These are phyloP conservation scores for Martiniozyma asiatica DNA, from an alignment of 1,139 yeast species.

Conservation along the genomic window DNA sequence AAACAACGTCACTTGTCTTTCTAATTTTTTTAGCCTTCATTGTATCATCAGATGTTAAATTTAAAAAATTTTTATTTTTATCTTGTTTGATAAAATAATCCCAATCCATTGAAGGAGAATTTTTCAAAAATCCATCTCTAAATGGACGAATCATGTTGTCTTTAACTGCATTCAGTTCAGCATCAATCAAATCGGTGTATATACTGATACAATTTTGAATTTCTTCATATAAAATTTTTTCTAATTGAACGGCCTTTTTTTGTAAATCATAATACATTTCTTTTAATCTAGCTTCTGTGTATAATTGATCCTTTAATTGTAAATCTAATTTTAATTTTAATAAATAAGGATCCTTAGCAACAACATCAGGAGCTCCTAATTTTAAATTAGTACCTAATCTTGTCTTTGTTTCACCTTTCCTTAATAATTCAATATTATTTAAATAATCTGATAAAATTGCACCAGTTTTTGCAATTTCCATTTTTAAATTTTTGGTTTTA, in stretches of 20 bases:
- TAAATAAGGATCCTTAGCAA: conserved; percentile 50
- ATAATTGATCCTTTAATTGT: conserved; percentile 55
- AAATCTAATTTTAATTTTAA: conserved; percentile 52
- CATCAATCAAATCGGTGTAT: conserved; percentile 42
- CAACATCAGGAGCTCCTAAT: conserved; percentile 11
- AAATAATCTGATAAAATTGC: conserved; percentile 33
- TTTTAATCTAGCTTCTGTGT: conserved; percentile 58
- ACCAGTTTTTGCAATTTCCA: conserved; percentile 45
- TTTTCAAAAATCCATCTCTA: conserved; percentile 49
- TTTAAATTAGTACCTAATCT: conserved; percentile 20
- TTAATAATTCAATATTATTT: conserved; percentile 25
- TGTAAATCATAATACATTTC: conserved; percentile 64
- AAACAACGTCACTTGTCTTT: conserved; percentile 36
- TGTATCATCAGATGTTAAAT: conserved; percentile 17
- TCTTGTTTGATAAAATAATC: conserved; percentile 54
- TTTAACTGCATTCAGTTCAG: conserved; percentile 46
- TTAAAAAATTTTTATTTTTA: conserved; percentile 26
- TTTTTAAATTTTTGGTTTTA: conserved; percentile 35
- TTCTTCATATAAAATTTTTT: conserved; percentile 55
- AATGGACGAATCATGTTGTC: conserved; percentile 50
- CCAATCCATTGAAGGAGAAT: conserved; percentile 61
- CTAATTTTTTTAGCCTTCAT: conserved; percentile 30
- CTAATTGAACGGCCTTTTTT: conserved; percentile 59
- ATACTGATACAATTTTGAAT: conserved; percentile 47
- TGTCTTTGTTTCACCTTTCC: conserved; percentile 22